Evolutionary conservation across 2,329 filamentous ascomycete species (phyloP).

Genomic region (Cordyceps tenuipes): DNA sequence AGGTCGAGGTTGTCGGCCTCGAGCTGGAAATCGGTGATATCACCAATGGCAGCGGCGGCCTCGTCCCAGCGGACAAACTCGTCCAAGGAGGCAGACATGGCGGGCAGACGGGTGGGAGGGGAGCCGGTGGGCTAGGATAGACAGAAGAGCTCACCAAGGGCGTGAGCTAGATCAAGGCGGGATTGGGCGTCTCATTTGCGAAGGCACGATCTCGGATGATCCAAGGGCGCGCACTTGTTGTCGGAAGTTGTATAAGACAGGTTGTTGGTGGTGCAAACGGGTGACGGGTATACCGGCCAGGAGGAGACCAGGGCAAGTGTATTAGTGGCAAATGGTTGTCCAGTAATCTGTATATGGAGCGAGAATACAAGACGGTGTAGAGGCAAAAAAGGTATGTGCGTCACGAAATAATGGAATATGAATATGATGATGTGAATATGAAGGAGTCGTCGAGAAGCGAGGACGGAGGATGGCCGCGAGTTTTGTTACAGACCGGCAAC

Average conservation of each 20-base stretch:
- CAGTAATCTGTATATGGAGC: neutral
- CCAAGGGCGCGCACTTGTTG: slow-evolving; percentile 3
- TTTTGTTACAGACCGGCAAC: slow-evolving; percentile 4
- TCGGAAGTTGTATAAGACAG: slow-evolving; percentile 2
- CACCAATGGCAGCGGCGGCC: slow-evolving; percentile 31
- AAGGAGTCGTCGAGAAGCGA: neutral
- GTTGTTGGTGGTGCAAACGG: neutral
- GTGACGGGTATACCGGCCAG: neutral
- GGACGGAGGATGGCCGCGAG: slow-evolving; percentile 4
- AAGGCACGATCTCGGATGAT: slow-evolving; percentile 8
- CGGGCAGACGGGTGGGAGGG: neutral
- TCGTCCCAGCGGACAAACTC: slow-evolving; percentile 58
- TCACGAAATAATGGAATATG: neutral
- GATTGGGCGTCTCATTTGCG: slow-evolving; percentile 16
- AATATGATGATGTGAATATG: slow-evolving; percentile 1
- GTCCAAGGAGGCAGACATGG: slow-evolving; percentile 40
- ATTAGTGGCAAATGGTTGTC: neutral
- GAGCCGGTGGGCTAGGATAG: too few relatives aligned
- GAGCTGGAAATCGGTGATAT: slow-evolving; percentile 19
- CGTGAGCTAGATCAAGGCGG: slow-evolving; percentile 14
- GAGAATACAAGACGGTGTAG: neutral
- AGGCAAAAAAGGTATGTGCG: neutral
- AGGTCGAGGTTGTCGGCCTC: slow-evolving; percentile 38
- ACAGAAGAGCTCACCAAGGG: slow-evolving; percentile 1
- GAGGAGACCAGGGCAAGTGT: too few relatives aligned